Conservation (phyloP, 805 yeast genomes). For the Tetrapisispora phaffii region DNA sequence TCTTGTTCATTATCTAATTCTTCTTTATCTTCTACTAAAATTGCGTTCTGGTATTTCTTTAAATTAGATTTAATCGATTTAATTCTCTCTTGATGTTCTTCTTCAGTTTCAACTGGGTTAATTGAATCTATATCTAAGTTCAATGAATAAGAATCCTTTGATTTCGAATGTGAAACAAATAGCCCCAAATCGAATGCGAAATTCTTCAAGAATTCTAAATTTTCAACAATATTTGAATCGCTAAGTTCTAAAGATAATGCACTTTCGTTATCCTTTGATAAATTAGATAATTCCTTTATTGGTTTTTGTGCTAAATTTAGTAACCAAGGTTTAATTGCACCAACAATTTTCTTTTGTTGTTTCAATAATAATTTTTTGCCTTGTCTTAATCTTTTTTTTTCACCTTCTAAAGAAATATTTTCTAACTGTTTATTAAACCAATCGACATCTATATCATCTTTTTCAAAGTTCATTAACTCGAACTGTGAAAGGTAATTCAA, state of each 20-base stretch:
- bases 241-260: slow-evolving; percentile 14
- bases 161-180: slow-evolving; percentile 52
- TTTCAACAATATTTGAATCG: slow-evolving; percentile 30
- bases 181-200: slow-evolving; percentile 61
- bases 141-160: slow-evolving; percentile 46
- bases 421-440: slow-evolving; percentile 84
- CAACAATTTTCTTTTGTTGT: slow-evolving; percentile 68
- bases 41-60: slow-evolving; percentile 56
- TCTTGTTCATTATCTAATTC: slow-evolving; percentile 41
- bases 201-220: slow-evolving; percentile 51
- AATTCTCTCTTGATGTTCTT: slow-evolving; percentile 48
- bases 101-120: slow-evolving; percentile 55
- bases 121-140: slow-evolving; percentile 67
- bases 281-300: background rate
- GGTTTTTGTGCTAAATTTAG: slow-evolving; percentile 1
- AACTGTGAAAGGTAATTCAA: slow-evolving; percentile 64
- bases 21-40: slow-evolving; percentile 47
- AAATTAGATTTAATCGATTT: slow-evolving; percentile 42
- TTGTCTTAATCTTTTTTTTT: slow-evolving; percentile 50
- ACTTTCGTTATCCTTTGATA: background rate
- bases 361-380: slow-evolving; percentile 58
- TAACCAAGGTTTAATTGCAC: slow-evolving; percentile 42
- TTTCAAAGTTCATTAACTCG: slow-evolving; percentile 80
- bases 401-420: slow-evolving; percentile 64
- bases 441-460: slow-evolving; percentile 69